Evolutionary conservation across 2,329 filamentous ascomycete species (phyloP).

Genomic region (Alternaria panax): DNA sequence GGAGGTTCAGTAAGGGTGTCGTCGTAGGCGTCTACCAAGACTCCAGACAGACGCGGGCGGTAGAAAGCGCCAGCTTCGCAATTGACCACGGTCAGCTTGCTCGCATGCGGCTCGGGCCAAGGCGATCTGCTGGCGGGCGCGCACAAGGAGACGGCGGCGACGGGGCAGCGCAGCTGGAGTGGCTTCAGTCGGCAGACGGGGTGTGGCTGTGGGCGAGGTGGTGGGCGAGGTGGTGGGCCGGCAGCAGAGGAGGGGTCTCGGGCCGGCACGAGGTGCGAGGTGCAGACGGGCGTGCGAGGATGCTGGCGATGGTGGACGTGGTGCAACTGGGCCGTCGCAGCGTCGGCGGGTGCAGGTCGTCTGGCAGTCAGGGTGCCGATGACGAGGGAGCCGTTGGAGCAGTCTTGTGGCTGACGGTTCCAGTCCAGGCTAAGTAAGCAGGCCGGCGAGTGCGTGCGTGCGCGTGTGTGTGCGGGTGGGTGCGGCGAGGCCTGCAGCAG

Average conservation of each 20-base stretch:
- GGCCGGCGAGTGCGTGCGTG: background rate
- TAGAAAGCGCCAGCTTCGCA: constrained; percentile 27
- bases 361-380: constrained; percentile 15
- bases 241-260: constrained; percentile 10
- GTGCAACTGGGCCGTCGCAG: constrained; percentile 9
- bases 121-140: constrained; percentile 1
- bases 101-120: constrained; percentile 19
- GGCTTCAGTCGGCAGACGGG: background rate
- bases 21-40: constrained; percentile 17
- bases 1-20: constrained; percentile 7
- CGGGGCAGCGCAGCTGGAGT: background rate
- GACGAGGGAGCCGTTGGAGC: constrained; percentile 9
- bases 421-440: constrained; percentile 10
- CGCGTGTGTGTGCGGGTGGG: background rate
- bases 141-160: constrained; percentile 13
- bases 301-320: constrained; percentile 3
- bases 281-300: constrained; percentile 1
- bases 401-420: constrained; percentile 15
- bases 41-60: constrained; percentile 15
- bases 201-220: background rate
- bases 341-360: constrained; percentile 6
- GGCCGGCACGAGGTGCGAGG: background rate
- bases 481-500: background rate
- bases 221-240: background rate
- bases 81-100: constrained; percentile 15